These are phyloP conservation scores for Rhizomucor pusillus DNA, from an alignment of 371 early-diverging fungal species.

Conservation along the genomic window DNA sequence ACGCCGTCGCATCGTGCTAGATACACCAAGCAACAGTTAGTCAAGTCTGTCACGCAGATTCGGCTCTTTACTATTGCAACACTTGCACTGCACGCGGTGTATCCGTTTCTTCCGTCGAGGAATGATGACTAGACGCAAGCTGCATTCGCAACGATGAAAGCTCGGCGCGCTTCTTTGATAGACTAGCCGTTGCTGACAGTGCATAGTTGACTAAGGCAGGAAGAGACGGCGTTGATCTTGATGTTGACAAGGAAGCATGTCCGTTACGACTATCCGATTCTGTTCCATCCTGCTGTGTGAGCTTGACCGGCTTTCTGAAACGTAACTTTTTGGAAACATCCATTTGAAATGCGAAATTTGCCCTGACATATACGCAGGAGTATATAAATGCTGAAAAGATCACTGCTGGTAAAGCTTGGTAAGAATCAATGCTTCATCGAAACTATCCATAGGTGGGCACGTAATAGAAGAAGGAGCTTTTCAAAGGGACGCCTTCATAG, in stretches of 20 bases:
- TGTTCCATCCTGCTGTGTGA: no score
- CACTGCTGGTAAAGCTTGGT: no score
- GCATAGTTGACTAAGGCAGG: constrained; percentile 31
- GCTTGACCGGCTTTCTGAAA: no score
- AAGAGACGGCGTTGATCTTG: constrained; percentile 36
- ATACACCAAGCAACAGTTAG: no score
- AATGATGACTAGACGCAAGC: constrained; percentile 18
- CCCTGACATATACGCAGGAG: no score
- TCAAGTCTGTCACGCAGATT: neutral
- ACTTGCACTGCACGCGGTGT: constrained; percentile 2
- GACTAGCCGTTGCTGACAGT: constrained; percentile 16
- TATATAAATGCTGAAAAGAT: no score
- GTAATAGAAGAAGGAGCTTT: no score
- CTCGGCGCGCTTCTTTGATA: constrained; percentile 8
- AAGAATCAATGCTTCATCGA: no score
- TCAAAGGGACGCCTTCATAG: no score
- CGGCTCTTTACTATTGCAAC: neutral
- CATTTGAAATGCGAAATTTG: no score
- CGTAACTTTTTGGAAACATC: no score
- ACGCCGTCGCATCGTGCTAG: constrained; percentile 25
- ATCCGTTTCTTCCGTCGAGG: constrained; percentile 1
- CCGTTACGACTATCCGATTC: neutral
- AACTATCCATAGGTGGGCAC: no score
- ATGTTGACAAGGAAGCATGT: constrained; percentile 12
- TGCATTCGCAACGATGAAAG: constrained; percentile 13